phyloP scores from a whole-genome alignment of 2,329 filamentous ascomycete genomes.

The Aureobasidium vineae region DNA sequence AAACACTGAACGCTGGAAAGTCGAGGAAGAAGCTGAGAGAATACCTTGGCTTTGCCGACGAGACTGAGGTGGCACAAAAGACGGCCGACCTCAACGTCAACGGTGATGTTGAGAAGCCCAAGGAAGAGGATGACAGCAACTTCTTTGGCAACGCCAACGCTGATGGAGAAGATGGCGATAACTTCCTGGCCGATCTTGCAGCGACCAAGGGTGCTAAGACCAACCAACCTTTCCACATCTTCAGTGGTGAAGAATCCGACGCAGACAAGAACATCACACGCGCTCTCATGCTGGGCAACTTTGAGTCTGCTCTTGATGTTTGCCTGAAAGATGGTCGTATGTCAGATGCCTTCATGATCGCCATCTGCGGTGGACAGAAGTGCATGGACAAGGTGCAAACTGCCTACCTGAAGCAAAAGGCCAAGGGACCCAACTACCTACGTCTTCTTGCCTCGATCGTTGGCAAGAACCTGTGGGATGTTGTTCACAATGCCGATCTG shows the following conservation, averaged over 20 bases:
- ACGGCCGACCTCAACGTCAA: slow-evolving; percentile 42
- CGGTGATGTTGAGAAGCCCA: slow-evolving; percentile 54
- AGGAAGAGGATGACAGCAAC: slow-evolving; percentile 41
- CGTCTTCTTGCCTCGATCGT: slow-evolving; percentile 88
- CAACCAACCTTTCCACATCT: slow-evolving; percentile 89
- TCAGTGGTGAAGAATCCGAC: slow-evolving; percentile 76
- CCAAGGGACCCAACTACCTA: slow-evolving; percentile 83
- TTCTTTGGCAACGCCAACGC: slow-evolving; percentile 73
- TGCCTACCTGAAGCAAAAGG: slow-evolving; percentile 81
- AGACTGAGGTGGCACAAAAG: slow-evolving; percentile 49
- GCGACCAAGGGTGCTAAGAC: slow-evolving; percentile 90
- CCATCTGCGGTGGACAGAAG: slow-evolving; percentile 91
- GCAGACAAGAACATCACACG: slow-evolving; percentile 85
- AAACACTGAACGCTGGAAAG: slow-evolving; percentile 80
- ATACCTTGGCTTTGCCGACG: slow-evolving; percentile 80
- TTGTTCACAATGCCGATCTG: slow-evolving; percentile 93
- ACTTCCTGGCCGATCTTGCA: slow-evolving; percentile 80
- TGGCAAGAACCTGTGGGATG: slow-evolving; percentile 95
- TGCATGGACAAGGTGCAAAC: slow-evolving; percentile 92
- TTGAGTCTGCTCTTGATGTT: slow-evolving; percentile 83
- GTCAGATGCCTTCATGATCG: slow-evolving; percentile 96
- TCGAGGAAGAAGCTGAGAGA: slow-evolving; percentile 83
- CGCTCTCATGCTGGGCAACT: slow-evolving; percentile 84
- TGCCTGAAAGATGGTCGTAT: slow-evolving; percentile 79
- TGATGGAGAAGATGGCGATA: slow-evolving; percentile 63